phyloP scores from a whole-genome alignment of 164 flowering plant genomes.

The Vitis cinerea region DNA sequence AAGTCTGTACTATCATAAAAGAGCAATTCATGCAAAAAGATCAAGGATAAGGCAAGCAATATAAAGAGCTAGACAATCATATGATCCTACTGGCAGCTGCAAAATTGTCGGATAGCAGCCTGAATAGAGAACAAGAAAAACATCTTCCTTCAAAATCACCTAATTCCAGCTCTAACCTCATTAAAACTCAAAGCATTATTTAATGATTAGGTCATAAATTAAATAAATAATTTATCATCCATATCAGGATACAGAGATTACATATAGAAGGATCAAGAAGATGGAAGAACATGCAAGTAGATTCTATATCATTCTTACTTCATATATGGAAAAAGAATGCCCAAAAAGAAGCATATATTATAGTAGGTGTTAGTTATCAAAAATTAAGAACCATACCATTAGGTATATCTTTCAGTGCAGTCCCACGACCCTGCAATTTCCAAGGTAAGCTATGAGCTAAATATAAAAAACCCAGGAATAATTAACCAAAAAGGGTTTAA shows the following conservation, averaged over 20 bases:
- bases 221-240: no score
- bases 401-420: slow-evolving; percentile 85
- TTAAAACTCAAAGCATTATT: no score
- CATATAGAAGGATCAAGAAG: no score
- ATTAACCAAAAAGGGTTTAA: not conserved
- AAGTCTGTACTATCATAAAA: not conserved
- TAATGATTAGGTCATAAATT: no score
- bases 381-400: slow-evolving; percentile 44
- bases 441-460: slow-evolving; percentile 8
- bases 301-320: no score
- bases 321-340: no score
- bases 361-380: not conserved
- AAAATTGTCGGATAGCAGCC: not conserved
- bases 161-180: no score
- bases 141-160: no score
- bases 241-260: no score
- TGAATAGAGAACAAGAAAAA: not conserved
- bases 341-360: no score
- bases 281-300: no score
- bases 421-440: slow-evolving; percentile 77
- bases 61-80: not conserved
- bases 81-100: not conserved
- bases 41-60: not conserved
- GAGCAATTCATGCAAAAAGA: not conserved
- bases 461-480: not conserved